Percentiles rank a stretch among this genome's conserved stretches.
phyloP scores from a whole-genome alignment of 768 basidiomycete genomes.

The Russula emetica region DNA sequence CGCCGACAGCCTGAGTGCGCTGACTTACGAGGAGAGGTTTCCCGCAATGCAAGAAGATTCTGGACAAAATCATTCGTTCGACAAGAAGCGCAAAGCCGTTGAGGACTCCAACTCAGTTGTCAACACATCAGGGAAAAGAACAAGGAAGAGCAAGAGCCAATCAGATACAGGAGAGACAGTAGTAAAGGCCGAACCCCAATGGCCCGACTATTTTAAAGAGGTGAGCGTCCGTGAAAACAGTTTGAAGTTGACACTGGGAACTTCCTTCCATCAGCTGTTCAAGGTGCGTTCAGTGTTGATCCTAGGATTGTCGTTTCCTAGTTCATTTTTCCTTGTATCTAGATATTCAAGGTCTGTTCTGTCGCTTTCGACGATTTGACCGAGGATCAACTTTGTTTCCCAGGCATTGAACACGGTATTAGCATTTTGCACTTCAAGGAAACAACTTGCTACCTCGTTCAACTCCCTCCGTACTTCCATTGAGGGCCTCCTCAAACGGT shows the following conservation, averaged over 20 bases:
- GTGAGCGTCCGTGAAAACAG: constrained; percentile 35
- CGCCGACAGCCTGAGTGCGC: background rate
- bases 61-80: background rate
- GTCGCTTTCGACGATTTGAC: background rate
- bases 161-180: background rate
- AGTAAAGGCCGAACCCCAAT: constrained; percentile 32
- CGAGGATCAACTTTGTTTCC: background rate
- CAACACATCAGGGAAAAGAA: background rate
- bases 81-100: constrained; percentile 4
- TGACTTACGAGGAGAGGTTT: background rate
- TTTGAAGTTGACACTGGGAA: background rate
- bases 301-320: background rate
- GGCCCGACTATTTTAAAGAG: constrained; percentile 63
- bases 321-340: background rate
- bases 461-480: constrained; percentile 71
- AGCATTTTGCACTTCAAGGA: constrained; percentile 78
- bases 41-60: constrained; percentile 8
- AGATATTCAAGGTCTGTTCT: constrained; percentile 24
- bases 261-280: constrained; percentile 15
- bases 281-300: constrained; percentile 2
- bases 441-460: constrained; percentile 78
- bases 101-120: background rate
- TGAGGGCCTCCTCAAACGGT: constrained; percentile 75
- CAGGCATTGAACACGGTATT: constrained; percentile 87
- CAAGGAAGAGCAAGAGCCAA: background rate